phyloP scores from a whole-genome alignment of 768 basidiomycete species.

The Termitomyces sp. region DNA sequence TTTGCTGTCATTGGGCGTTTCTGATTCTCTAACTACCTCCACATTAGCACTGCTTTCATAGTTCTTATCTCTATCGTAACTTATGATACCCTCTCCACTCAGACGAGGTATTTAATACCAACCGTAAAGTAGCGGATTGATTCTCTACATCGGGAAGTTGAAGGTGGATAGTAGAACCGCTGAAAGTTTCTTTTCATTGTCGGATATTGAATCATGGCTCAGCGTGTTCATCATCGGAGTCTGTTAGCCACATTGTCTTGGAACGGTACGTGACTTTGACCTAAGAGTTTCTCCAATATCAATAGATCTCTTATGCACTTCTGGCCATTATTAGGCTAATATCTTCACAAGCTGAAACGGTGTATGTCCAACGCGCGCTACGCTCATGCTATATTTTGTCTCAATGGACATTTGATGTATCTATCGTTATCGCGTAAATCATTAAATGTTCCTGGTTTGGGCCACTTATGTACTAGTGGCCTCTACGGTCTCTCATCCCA shows the following conservation, averaged over 20 bases:
- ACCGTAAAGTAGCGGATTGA: constrained; percentile 11
- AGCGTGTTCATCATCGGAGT: too few species aligned
- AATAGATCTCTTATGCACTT: too few species aligned
- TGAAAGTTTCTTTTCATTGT: not conserved
- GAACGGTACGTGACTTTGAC: too few species aligned
- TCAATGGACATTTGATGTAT: too few species aligned
- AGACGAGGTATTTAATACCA: constrained; percentile 14
- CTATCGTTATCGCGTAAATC: not conserved
- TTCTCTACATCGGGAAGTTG: constrained; percentile 4
- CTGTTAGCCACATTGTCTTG: too few species aligned
- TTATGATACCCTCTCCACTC: constrained; percentile 18
- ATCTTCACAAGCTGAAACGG: not conserved
- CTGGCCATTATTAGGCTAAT: too few species aligned
- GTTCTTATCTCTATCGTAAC: constrained; percentile 12
- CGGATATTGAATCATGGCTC: not conserved
- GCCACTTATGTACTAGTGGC: too few species aligned
- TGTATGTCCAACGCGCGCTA: not conserved
- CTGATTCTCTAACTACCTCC: constrained; percentile 4
- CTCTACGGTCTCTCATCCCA: not conserved
- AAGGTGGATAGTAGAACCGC: constrained; percentile 3
- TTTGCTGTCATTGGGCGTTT: constrained; percentile 8
- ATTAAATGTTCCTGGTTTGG: not conserved
- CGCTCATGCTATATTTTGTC: not conserved
- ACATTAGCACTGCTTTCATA: constrained; percentile 9
- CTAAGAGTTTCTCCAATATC: too few species aligned